A percentile compares a stretch with the other conserved stretches of the same genome.
These are phyloP conservation scores for Brassica napus DNA, from an alignment of 345 rosid genomes.

Conservation along the genomic window DNA sequence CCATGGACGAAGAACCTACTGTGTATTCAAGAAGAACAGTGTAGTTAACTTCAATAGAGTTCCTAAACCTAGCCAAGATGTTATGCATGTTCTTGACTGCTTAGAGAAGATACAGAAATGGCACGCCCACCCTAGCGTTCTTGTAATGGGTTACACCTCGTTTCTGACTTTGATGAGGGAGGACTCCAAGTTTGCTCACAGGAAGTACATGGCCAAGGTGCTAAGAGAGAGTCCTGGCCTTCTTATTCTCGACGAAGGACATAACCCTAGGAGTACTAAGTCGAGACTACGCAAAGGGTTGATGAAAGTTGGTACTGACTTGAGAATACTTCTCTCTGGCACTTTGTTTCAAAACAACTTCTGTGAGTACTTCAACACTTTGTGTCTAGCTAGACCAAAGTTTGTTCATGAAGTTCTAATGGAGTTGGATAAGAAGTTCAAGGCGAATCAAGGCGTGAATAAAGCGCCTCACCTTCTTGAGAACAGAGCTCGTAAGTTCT, in stretches of 20 bases:
- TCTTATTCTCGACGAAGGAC: slow-evolving; percentile 91
- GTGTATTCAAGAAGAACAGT: slow-evolving; percentile 47
- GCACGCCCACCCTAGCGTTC: slow-evolving; percentile 91
- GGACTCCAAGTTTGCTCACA: slow-evolving; percentile 74
- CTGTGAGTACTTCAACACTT: slow-evolving; percentile 90
- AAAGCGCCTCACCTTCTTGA: slow-evolving; percentile 77
- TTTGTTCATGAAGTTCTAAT: slow-evolving; percentile 70
- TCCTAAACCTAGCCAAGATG: slow-evolving; percentile 73
- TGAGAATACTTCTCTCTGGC: slow-evolving; percentile 82
- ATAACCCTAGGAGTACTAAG: slow-evolving; percentile 93
- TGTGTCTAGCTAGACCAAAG: slow-evolving; percentile 89
- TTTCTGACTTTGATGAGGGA: slow-evolving; percentile 88
- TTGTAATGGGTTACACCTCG: slow-evolving; percentile 96
- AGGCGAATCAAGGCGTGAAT: slow-evolving; percentile 42
- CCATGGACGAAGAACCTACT: slow-evolving; percentile 80
- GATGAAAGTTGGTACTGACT: slow-evolving; percentile 87
- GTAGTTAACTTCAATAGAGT: slow-evolving; percentile 47
- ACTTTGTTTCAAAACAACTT: slow-evolving; percentile 96
- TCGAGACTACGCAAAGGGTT: slow-evolving; percentile 86
- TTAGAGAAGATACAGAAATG: slow-evolving; percentile 91
- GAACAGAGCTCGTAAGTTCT: slow-evolving; percentile 80
- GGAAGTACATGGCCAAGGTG: slow-evolving; percentile 86
- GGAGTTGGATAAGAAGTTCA: slow-evolving; percentile 66
- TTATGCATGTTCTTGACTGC: slow-evolving; percentile 93
- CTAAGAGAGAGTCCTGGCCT: slow-evolving; percentile 88